Base-by-base conservation (phyloP, 768 basidiomycete species). In the Cystoderma amianthinum region DNA sequence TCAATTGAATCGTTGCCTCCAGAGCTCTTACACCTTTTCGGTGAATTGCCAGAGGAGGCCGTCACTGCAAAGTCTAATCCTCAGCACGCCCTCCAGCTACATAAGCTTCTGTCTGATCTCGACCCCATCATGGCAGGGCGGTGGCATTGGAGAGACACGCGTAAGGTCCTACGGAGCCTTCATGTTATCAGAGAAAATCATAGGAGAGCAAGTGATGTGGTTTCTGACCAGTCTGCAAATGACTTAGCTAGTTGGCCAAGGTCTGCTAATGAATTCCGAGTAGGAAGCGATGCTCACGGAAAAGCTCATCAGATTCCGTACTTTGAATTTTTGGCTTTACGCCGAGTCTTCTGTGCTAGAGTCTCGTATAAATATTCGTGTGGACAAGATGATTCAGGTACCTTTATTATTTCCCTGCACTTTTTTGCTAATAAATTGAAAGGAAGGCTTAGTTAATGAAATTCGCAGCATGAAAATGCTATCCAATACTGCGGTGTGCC, bases 121-220 rank as follows among this genome's bases (percentile, higher is more conserved):
- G 96, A 98, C 52, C 80, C 80, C 0, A 49, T 56, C 0, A 78
- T 91, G 34, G 89, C 86, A 1, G 70, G 70, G 21, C 69, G 93
- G 46, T 98, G 95, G 95, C 96, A 99, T 57, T 98, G 95, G 95
- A 74, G 71, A 48, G 96, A 99, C 51, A 83, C 90, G 0, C 71
- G 95, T 22, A 99, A 97, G 60, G 87, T 97, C 4, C 60, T 88
- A 9, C 72, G 93, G 25, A 88, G 76, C 48, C 59, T 99, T 5
- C 69, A 74, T 32, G 79, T 96, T 20, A 79, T 92, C 43, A 82
- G 79, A 62, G 80, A 89, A 42, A 75, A 72, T 0, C 76, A 82
- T 3, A 68, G 67, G 36, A 68, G 62, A 35, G 69, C 84, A 1
- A 90, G 85, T 49, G 81, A 86, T 39, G 72, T 89, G 10, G 70